Evolutionary conservation across 1,284 basidiomycete genomes (phyloP).

Genomic region (Ustilago tritici): DNA sequence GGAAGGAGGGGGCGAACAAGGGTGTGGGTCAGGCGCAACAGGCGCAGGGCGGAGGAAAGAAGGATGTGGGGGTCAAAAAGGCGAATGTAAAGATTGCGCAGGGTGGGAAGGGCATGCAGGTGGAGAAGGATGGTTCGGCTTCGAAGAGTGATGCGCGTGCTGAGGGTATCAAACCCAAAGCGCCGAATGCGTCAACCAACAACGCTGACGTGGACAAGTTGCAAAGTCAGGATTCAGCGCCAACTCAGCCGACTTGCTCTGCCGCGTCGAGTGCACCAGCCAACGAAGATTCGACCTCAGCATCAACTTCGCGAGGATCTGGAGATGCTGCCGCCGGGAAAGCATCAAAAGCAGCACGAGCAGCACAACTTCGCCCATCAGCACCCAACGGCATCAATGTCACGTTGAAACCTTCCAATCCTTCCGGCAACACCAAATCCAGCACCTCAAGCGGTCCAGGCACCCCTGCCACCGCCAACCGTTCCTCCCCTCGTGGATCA

Average conservation of each 20-base stretch:
- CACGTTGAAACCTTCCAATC: background rate
- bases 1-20: constrained; percentile 13
- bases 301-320: background rate
- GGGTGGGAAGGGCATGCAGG: too few relatives aligned
- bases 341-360: background rate
- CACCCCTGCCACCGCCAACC: constrained; percentile 16
- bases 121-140: background rate
- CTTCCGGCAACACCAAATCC: background rate
- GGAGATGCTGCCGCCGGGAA: background rate
- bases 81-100: constrained; percentile 2
- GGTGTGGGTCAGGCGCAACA: background rate
- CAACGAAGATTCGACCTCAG: background rate
- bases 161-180: background rate
- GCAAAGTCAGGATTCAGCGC: background rate
- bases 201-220: background rate
- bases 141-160: background rate
- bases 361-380: background rate
- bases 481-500: constrained; percentile 24
- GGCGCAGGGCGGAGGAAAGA: constrained; percentile 12
- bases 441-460: constrained; percentile 1
- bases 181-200: background rate
- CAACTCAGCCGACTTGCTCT: background rate
- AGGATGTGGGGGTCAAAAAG: background rate
- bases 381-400: constrained; percentile 1
- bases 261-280: background rate